Percentiles rank a stretch among this genome's conserved stretches.
phyloP scores from a whole-genome alignment of 2,329 filamentous ascomycete genomes.

The Aspergillus novoparasiticus region DNA sequence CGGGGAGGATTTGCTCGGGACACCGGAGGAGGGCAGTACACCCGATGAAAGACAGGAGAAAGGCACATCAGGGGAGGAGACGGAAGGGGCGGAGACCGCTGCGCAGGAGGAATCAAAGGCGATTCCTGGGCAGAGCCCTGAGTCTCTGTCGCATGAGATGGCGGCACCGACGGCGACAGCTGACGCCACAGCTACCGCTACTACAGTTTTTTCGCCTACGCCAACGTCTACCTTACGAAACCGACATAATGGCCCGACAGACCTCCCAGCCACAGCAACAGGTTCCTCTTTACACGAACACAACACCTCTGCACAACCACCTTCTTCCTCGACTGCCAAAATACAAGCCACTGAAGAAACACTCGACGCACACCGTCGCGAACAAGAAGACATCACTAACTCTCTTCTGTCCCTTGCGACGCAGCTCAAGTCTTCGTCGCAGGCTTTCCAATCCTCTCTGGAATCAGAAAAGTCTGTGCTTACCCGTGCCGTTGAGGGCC shows the following conservation, averaged over 20 bases:
- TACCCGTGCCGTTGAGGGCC: constrained; percentile 68
- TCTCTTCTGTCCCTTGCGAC: constrained; percentile 80
- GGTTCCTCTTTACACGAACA: constrained; percentile 10
- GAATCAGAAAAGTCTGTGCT: constrained; percentile 75
- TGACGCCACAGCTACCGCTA: constrained; percentile 10
- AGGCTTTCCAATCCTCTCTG: constrained; percentile 70
- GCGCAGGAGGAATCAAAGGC: constrained; percentile 12
- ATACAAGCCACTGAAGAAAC: constrained; percentile 65
- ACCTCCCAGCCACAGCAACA: constrained; percentile 22
- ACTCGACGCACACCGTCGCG: constrained; percentile 73
- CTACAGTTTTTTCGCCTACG: constrained; percentile 14
- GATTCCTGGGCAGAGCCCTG: neutral
- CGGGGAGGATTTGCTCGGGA: constrained; percentile 31
- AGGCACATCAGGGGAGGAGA: constrained; percentile 18
- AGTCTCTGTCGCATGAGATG: neutral
- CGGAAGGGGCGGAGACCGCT: constrained; percentile 6
- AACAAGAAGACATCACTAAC: constrained; percentile 80
- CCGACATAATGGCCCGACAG: constrained; percentile 19
- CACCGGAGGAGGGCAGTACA: constrained; percentile 25
- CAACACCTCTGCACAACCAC: constrained; percentile 9
- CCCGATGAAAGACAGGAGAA: constrained; percentile 12
- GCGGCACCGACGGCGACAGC: constrained; percentile 2
- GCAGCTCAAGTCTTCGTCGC: constrained; percentile 73
- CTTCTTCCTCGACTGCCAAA: constrained; percentile 17
- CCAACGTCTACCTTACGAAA: constrained; percentile 29